phyloP scores from a whole-genome alignment of 768 basidiomycete genomes.

The Boletus subparvulus region DNA sequence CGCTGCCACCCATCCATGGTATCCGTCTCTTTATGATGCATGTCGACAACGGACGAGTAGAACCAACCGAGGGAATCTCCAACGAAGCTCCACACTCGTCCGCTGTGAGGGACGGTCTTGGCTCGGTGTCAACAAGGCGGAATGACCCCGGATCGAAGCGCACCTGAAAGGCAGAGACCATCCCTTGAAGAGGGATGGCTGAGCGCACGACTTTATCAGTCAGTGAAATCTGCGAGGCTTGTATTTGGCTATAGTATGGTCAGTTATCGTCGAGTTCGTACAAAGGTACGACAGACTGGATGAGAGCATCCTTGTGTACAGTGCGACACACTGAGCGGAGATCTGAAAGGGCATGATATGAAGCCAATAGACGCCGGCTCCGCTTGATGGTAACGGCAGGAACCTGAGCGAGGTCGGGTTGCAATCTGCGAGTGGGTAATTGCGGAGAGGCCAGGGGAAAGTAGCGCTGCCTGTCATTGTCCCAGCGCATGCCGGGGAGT shows the following conservation, averaged over 20 bases:
- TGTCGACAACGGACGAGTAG: slow-evolving; percentile 33
- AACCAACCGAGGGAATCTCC: slow-evolving; percentile 58
- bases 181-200: slow-evolving; percentile 27
- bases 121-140: background rate
- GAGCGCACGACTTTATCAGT: slow-evolving; percentile 36
- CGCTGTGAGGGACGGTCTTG: slow-evolving; percentile 38
- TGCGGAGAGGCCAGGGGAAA: slow-evolving; percentile 40
- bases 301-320: slow-evolving; percentile 21
- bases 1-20: slow-evolving; percentile 37
- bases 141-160: slow-evolving; percentile 8
- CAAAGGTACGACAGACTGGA: slow-evolving; percentile 24
- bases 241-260: slow-evolving; percentile 37
- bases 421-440: background rate
- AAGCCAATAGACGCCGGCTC: background rate
- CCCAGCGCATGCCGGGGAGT: slow-evolving; percentile 60
- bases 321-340: slow-evolving; percentile 20
- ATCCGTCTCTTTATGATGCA: background rate
- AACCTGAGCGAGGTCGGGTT: background rate
- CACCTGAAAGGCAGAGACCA: slow-evolving; percentile 50
- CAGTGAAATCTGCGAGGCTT: slow-evolving; percentile 38
- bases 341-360: slow-evolving; percentile 5
- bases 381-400: background rate
- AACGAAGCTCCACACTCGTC: slow-evolving; percentile 38
- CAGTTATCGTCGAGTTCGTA: background rate
- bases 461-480: slow-evolving; percentile 51